Conservation (phyloP, 352 stramenopile genomes). For the Phytophthora meadii region DNA sequence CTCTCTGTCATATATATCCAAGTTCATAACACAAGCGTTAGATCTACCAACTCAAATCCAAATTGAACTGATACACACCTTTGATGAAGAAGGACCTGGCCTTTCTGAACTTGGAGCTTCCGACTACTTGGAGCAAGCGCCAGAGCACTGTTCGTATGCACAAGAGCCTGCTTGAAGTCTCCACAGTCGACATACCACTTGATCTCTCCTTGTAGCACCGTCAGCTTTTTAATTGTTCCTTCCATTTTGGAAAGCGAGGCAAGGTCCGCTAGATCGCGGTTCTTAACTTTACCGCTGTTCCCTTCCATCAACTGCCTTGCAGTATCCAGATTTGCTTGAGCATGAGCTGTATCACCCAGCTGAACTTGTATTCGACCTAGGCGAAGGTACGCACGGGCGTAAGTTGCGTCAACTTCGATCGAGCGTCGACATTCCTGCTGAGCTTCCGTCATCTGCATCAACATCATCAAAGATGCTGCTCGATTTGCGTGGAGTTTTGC, state of each 20-base stretch:
- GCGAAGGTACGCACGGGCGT: slow-evolving; percentile 78
- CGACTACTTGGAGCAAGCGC: slow-evolving; percentile 57
- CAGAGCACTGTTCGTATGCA: slow-evolving; percentile 60
- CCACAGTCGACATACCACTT: slow-evolving; percentile 62
- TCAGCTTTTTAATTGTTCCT: slow-evolving; percentile 54
- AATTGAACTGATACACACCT: slow-evolving; percentile 49
- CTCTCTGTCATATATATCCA: slow-evolving; percentile 45
- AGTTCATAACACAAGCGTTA: slow-evolving; percentile 5
- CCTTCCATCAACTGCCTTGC: slow-evolving; percentile 53
- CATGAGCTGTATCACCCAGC: slow-evolving; percentile 60
- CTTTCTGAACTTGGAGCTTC: slow-evolving; percentile 71
- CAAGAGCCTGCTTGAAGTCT: slow-evolving; percentile 56
- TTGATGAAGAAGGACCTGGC: slow-evolving; percentile 63
- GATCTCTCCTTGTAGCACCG: slow-evolving; percentile 54
- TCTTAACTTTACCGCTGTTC: slow-evolving; percentile 13
- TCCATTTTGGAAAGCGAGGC: slow-evolving; percentile 66
- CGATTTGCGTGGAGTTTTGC: slow-evolving; percentile 84
- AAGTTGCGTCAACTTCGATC: slow-evolving; percentile 70
- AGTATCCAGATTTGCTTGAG: slow-evolving; percentile 57
- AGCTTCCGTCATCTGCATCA: slow-evolving; percentile 74
- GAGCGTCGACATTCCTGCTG: slow-evolving; percentile 70
- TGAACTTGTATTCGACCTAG: slow-evolving; percentile 75
- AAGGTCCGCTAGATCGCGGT: slow-evolving; percentile 47
- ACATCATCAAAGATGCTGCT: slow-evolving; percentile 82
- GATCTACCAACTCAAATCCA: background rate